These are phyloP conservation scores for Monosporascus sp. DNA, from an alignment of 2,329 filamentous ascomycete genomes.

Conservation along the genomic window DNA sequence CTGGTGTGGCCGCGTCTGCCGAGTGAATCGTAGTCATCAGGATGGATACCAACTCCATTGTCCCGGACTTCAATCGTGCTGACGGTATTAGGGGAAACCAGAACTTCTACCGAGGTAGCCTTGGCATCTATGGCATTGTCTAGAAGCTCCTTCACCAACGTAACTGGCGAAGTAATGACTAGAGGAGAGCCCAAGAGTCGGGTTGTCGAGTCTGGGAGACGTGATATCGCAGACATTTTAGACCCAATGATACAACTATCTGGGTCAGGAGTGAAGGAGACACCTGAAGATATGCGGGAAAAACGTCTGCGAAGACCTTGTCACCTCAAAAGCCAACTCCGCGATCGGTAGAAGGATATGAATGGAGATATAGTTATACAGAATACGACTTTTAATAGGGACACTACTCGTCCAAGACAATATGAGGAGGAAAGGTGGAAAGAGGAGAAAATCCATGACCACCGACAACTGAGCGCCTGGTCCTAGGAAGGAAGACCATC, in stretches of 20 bases:
- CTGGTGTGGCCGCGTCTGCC: constrained; percentile 68
- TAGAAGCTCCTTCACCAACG: constrained; percentile 69
- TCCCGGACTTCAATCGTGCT: constrained; percentile 66
- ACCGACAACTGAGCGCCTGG: too few species aligned
- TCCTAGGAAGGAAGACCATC: too few species aligned
- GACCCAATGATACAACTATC: not conserved
- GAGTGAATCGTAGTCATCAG: constrained; percentile 55
- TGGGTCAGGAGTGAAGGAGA: too few species aligned
- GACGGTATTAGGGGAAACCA: constrained; percentile 60
- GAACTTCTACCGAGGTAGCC: constrained; percentile 60
- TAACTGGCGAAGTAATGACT: constrained; percentile 53
- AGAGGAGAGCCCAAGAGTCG: constrained; percentile 57
- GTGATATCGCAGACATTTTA: constrained; percentile 42
- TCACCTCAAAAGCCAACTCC: not conserved
- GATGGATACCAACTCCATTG: constrained; percentile 66
- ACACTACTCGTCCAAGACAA: too few species aligned
- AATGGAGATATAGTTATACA: too few species aligned
- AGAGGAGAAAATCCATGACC: too few species aligned
- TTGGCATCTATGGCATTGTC: constrained; percentile 72
- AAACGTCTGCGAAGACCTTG: too few species aligned
- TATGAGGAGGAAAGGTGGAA: too few species aligned
- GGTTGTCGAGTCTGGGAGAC: constrained; percentile 43
- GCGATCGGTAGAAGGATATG: too few species aligned
- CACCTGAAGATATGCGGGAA: too few species aligned
- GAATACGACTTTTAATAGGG: too few species aligned